phyloP scores from a whole-genome alignment of 768 basidiomycete species.

The Suillus decipiens region DNA sequence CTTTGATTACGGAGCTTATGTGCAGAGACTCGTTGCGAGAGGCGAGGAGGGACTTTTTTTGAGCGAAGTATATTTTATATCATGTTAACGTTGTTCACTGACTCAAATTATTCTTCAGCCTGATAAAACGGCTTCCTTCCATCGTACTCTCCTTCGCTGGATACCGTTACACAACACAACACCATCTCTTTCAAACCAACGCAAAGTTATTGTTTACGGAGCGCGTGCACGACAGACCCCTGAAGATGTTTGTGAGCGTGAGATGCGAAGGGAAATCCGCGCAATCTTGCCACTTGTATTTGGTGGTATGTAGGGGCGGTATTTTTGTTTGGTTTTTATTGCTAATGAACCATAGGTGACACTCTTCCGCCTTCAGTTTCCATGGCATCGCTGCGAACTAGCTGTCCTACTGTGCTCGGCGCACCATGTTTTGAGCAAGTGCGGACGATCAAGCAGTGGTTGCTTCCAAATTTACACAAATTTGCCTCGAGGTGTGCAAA shows the following conservation, averaged over 20 bases:
- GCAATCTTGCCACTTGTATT: conserved; percentile 67
- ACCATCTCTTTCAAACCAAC: conserved; percentile 63
- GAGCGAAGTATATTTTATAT: conserved; percentile 44
- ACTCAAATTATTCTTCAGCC: conserved; percentile 13
- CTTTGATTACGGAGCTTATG: conserved; percentile 74
- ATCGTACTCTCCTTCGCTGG: conserved; percentile 68
- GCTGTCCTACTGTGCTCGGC: conserved; percentile 47
- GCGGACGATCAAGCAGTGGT: conserved; percentile 68
- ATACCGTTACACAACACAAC: conserved; percentile 68
- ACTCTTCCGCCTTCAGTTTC: conserved; percentile 31
- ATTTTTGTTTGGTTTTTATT: background rate
- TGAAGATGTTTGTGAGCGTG: conserved; percentile 68
- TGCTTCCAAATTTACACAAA: conserved; percentile 68
- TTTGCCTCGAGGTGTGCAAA: conserved; percentile 46
- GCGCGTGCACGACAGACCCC: conserved; percentile 66
- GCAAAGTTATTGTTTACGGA: conserved; percentile 71
- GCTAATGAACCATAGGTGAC: conserved; percentile 34
- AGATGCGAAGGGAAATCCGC: conserved; percentile 72
- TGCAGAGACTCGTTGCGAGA: conserved; percentile 80
- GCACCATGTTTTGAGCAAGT: conserved; percentile 78
- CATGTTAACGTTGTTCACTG: background rate
- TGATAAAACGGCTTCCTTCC: conserved; percentile 47
- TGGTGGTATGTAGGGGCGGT: conserved; percentile 43
- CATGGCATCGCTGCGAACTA: conserved; percentile 39
- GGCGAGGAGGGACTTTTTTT: conserved; percentile 64